Evolutionary conservation across 495 filamentous ascomycete species (phyloP), one percentile per base, ranked within the genome.

Genomic region (Penicillium arizonense): DNA sequence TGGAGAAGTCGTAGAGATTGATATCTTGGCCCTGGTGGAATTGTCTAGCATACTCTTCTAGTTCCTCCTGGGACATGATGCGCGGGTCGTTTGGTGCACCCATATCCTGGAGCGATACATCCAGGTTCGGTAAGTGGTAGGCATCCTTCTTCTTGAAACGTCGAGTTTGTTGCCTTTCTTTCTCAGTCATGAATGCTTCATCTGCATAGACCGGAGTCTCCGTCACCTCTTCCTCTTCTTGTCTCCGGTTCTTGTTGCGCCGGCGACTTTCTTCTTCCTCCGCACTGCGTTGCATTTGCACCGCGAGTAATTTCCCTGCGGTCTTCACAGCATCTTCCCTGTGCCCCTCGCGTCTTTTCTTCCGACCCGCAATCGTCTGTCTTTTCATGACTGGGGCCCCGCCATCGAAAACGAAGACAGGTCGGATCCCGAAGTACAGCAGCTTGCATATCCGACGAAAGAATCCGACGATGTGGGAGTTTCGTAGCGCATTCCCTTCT

Each of bases 371-470:
- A 46, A 98, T 90, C 0, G 94, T 97, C 72, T 93, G 88, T 44
- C 95, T 79, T 71, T 98, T 98, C 54, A 97, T 76, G 21, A 85
- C 79, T 3, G 95, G 95, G 0, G 94, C 95, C 11, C 91, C 94
- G 36, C 94, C 94, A 73, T 98, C 94, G 64, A 98, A 98, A 23
- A 98, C 93, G 71, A 98, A 98, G 23, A 98, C 91, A 0, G 94
- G 94, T 53, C 85, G 89, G 64, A 98, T 95, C n/a, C 94, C 94
- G 63, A 92, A 89, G 78, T 89, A 97, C 0, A 98, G 79, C 4
- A 98, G 80, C 67, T 98, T 98, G 79, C 93, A 97, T 59, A 98
- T 96, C 33, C 94, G 84, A 32, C 93, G 88, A 75, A 97, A 98
- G 83, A 98, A 98, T 26, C 95, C 94, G 42, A 98, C 89, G 52